A percentile compares a stretch with the other conserved stretches of the same genome.
Evolutionary conservation across 208 protist genomes (phyloP).

Genomic region (Trypanosoma melophagium): DNA sequence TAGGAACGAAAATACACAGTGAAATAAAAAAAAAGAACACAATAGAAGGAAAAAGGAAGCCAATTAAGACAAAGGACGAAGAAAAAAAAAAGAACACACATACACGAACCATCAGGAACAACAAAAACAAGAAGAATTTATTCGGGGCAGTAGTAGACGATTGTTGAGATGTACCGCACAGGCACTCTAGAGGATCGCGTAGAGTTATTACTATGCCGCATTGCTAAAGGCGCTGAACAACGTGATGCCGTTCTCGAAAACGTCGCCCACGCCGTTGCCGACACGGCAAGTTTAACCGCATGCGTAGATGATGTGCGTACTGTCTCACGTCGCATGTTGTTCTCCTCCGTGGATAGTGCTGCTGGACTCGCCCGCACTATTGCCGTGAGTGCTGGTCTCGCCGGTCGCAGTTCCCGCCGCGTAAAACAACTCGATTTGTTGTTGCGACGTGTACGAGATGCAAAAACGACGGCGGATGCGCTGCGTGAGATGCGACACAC

Average conservation of each 20-base stretch:
- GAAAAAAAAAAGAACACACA: too few relatives aligned
- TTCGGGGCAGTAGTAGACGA: neutral
- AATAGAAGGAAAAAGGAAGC: neutral
- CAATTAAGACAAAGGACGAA: neutral
- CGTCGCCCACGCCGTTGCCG: conserved; percentile 36
- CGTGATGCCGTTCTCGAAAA: conserved; percentile 49
- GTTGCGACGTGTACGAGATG: conserved; percentile 52
- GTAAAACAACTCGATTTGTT: conserved; percentile 53
- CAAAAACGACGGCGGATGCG: conserved; percentile 48
- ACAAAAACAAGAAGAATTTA: neutral
- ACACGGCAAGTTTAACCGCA: conserved; percentile 21
- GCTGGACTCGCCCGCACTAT: conserved; percentile 49
- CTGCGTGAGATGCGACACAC: conserved; percentile 49
- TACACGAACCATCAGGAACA: too few relatives aligned
- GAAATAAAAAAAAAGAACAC: neutral
- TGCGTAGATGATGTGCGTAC: conserved; percentile 41
- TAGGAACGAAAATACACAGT: neutral
- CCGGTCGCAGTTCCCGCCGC: conserved; percentile 48
- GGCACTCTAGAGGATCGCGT: conserved; percentile 56
- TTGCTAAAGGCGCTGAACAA: conserved; percentile 43
- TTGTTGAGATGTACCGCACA: conserved; percentile 24
- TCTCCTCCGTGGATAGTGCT: conserved; percentile 46
- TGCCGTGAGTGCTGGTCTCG: conserved; percentile 44
- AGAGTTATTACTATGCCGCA: conserved; percentile 50
- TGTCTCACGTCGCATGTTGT: conserved; percentile 47